Conservation (phyloP, 2,329 filamentous ascomycete species). For the Colletotrichum shisoi region DNA sequence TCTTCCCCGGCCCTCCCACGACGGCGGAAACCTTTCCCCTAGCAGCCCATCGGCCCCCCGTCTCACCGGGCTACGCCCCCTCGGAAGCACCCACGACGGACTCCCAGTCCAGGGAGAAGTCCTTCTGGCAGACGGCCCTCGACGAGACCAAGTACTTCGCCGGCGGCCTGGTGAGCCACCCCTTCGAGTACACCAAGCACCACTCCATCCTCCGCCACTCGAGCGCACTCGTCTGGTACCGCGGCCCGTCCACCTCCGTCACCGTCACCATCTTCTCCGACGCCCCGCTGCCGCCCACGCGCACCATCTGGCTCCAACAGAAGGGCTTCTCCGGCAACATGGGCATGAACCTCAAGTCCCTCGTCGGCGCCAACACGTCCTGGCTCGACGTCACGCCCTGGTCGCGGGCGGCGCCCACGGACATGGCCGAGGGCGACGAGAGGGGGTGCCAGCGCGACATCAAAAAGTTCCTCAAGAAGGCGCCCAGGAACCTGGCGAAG, state of each 20-base stretch:
- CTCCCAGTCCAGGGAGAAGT: constrained; percentile 31
- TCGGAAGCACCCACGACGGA: constrained; percentile 11
- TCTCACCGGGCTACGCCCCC: constrained; percentile 3
- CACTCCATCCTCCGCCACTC: constrained; percentile 73
- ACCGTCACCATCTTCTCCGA: constrained; percentile 71
- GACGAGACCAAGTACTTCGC: constrained; percentile 71
- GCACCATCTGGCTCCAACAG: constrained; percentile 72
- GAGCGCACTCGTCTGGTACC: constrained; percentile 69
- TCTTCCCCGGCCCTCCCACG: constrained; percentile 5
- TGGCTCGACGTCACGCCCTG: constrained; percentile 76
- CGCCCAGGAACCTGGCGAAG: constrained; percentile 53
- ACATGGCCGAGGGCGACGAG: constrained; percentile 66
- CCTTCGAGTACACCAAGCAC: constrained; percentile 70
- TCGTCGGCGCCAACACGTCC: constrained; percentile 64
- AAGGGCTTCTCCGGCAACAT: constrained; percentile 73
- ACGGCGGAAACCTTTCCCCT: constrained; percentile 20
- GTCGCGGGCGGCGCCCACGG: constrained; percentile 54
- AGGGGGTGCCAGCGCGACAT: constrained; percentile 74
- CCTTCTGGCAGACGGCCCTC: constrained; percentile 58
- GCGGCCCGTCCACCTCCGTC: constrained; percentile 69
- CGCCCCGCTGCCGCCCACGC: constrained; percentile 61
- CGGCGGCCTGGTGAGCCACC: constrained; percentile 69
- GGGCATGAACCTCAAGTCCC: constrained; percentile 71
- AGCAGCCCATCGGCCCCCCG: background rate
- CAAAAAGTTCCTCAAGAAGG: constrained; percentile 67